Conservation (phyloP, 1,284 basidiomycete genomes). For the Sporisorium scitamineum region DNA sequence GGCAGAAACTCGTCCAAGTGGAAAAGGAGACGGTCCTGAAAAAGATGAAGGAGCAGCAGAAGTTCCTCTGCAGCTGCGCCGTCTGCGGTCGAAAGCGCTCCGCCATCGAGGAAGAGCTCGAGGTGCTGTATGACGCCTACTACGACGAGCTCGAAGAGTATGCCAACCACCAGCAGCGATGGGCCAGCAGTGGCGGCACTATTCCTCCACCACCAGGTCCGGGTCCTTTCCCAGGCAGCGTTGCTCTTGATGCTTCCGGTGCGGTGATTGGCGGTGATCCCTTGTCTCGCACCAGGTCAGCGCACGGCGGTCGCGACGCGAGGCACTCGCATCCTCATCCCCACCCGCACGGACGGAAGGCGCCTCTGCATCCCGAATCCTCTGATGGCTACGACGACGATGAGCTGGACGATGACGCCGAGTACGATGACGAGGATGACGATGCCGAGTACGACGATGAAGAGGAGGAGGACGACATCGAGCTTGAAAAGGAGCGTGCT, state of each 20-base stretch:
- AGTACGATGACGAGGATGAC: slow-evolving; percentile 75
- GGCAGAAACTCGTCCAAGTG: slow-evolving; percentile 88
- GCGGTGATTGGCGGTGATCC: slow-evolving; percentile 80
- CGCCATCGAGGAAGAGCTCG: slow-evolving; percentile 98
- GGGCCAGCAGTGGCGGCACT: slow-evolving; percentile 84
- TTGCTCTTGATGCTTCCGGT: slow-evolving; percentile 88
- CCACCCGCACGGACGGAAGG: slow-evolving; percentile 41
- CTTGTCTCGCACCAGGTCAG: slow-evolving; percentile 61
- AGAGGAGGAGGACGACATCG: slow-evolving; percentile 62
- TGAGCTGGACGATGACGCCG: slow-evolving; percentile 63
- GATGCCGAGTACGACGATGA: slow-evolving; percentile 67
- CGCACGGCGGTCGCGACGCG: slow-evolving; percentile 26
- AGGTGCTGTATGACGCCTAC: slow-evolving; percentile 99
- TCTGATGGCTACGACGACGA: slow-evolving; percentile 62
- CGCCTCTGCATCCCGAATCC: slow-evolving; percentile 43
- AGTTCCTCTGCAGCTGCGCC: slow-evolving; percentile 92
- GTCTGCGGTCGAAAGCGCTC: slow-evolving; percentile 96
- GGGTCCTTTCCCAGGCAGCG: slow-evolving; percentile 96
- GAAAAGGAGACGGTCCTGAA: slow-evolving; percentile 96
- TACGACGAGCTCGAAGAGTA: slow-evolving; percentile 99
- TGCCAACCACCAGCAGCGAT: slow-evolving; percentile 95
- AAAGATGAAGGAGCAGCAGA: slow-evolving; percentile 99
- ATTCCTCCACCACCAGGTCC: slow-evolving; percentile 92
- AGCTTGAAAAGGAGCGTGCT: slow-evolving; percentile 62
- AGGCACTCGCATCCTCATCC: slow-evolving; percentile 54